Percentiles rank a stretch among this genome's conserved stretches.
These are phyloP conservation scores for Botrytis elliptica DNA, from an alignment of 2,329 filamentous ascomycete genomes.

Conservation along the genomic window DNA sequence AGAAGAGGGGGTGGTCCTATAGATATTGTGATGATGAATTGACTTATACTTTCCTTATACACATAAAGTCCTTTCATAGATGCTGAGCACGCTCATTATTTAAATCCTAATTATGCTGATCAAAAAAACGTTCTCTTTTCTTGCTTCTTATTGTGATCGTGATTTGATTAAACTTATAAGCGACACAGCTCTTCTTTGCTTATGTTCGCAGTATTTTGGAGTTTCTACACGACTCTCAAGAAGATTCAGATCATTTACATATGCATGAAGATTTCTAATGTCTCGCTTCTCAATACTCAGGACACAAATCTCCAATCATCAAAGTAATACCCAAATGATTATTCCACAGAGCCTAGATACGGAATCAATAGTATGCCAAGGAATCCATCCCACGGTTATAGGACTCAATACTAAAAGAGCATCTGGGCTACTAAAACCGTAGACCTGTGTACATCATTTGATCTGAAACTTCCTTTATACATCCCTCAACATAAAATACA, in stretches of 20 bases:
- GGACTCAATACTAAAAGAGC: neutral
- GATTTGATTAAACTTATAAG: neutral
- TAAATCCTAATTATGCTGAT: slow-evolving; percentile 21
- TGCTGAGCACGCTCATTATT: slow-evolving; percentile 13
- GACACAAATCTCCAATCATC: neutral
- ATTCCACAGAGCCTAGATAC: neutral
- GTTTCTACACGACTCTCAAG: neutral
- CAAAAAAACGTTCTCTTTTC: neutral
- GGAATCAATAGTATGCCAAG: neutral
- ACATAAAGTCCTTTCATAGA: slow-evolving; percentile 15
- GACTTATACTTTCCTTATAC: slow-evolving; percentile 4
- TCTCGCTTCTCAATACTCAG: neutral
- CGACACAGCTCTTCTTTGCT: neutral
- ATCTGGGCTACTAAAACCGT: neutral
- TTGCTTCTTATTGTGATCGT: neutral
- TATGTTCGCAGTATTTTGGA: neutral
- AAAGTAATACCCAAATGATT: neutral
- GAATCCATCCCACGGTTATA: neutral
- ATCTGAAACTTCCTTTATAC: neutral
- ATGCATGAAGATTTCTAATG: neutral
- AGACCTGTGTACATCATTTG: neutral
- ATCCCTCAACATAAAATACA: neutral
- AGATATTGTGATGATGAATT: slow-evolving; percentile 16
- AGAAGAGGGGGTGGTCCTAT: neutral
- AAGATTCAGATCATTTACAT: neutral